Evolutionary conservation across 345 rosid species (phyloP), one percentile per base, ranked within the genome.

Genomic region (Noccaea bulbosa): DNA sequence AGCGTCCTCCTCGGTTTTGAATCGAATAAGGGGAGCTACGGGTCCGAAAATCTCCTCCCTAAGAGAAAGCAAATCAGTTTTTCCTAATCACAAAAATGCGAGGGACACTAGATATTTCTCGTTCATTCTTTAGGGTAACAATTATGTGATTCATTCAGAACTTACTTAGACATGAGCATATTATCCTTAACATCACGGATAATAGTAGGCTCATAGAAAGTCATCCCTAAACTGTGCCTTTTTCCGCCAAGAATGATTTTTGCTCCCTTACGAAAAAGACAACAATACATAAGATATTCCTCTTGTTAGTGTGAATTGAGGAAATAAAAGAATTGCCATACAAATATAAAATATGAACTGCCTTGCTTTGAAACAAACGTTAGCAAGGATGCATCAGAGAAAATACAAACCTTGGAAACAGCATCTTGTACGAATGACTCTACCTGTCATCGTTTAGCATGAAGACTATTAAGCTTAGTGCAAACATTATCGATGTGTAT

Each of bases 41-140:
- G 99, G 99, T 80, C 99, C 99, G 49, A 94, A 94, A 38, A 89
- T 87, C 82, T 94, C 99, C 84, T 91, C 96, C 74, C 96, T 94
- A 63, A 16, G 62, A 56, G 30, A 7, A 55, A 53, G 6, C 30
- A 62, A 37, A 47, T 24, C 5, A 59, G 62, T 67, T 67, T 7
- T 11, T 61, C 6, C 9, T 12, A 37, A 59, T 67, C 8, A 60
- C 34, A n/a, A 22, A 62, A 35, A 59, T 16, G 27, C 50, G 11
- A 44, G 43, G 51, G 46, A 45, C 65, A 61, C 35, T 68, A 53
- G 14, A 44, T 24, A 34, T 68, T 52, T 50, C 38, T 59, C 24
- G 16, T 33, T 40, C 44, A 5, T 51, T 15, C 35, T 62, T 60
- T 27, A 43, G 51, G 46, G 59, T 45, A 1, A 34, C 51, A 53